Percentiles rank a stretch among this genome's conserved stretches.
Conservation (phyloP, 2,329 filamentous ascomycete species). For the Hortaea werneckii region DNA sequence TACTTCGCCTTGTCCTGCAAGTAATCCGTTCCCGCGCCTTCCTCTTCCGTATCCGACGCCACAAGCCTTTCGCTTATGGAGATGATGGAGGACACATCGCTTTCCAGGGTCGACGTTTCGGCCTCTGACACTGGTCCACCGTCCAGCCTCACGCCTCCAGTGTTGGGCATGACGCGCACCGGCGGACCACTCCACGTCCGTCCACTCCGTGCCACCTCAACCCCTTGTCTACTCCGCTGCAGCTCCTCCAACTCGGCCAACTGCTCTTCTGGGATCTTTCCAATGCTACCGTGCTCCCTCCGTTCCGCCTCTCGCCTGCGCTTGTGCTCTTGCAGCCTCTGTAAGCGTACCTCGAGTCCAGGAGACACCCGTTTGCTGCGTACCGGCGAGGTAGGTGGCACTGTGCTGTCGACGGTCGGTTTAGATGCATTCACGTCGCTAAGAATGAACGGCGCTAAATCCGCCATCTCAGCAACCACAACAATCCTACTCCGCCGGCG, state of each 20-base stretch:
- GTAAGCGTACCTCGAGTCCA: constrained; percentile 35
- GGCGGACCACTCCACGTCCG: constrained; percentile 57
- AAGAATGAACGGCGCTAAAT: not conserved
- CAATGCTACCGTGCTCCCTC: constrained; percentile 40
- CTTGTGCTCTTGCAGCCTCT: constrained; percentile 30
- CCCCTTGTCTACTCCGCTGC: constrained; percentile 36
- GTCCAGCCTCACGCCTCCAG: constrained; percentile 20
- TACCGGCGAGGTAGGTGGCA: not conserved
- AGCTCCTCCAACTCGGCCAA: constrained; percentile 59
- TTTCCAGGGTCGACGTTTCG: constrained; percentile 29
- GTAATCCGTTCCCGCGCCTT: constrained; percentile 34
- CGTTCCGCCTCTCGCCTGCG: constrained; percentile 26
- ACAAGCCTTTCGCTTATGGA: constrained; percentile 46
- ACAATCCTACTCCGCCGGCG: too few species aligned
- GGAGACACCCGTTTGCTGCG: constrained; percentile 25
- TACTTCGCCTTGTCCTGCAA: constrained; percentile 65
- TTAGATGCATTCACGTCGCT: constrained; percentile 1
- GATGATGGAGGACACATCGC: constrained; percentile 38
- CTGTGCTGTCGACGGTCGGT: not conserved
- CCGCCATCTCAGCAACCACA: not conserved
- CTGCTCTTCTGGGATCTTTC: constrained; percentile 60
- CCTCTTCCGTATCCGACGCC: constrained; percentile 41
- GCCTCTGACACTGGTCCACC: constrained; percentile 29
- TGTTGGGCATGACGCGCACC: constrained; percentile 18
- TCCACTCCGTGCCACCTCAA: constrained; percentile 53